Evolutionary conservation across 1,139 yeast genomes (phyloP).

Genomic region (Hemisphaericaspora xylofermentans): DNA sequence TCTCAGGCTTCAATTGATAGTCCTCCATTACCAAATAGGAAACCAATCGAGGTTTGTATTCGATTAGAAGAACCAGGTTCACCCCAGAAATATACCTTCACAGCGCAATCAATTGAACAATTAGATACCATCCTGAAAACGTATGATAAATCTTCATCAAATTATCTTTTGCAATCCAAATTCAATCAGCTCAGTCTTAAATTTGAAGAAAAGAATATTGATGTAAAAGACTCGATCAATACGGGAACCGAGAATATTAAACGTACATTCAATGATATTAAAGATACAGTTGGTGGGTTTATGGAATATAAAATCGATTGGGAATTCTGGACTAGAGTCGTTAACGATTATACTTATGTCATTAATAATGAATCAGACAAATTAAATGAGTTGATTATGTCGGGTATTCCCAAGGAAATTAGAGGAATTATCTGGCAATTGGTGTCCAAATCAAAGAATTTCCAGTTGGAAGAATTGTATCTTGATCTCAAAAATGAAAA

Average conservation of each 20-base stretch:
- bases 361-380: slow-evolving; percentile 61
- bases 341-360: slow-evolving; percentile 68
- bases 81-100: background rate
- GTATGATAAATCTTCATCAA: slow-evolving; percentile 25
- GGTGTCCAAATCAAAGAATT: slow-evolving; percentile 76
- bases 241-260: slow-evolving; percentile 63
- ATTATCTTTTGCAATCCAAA: slow-evolving; percentile 38
- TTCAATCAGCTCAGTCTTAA: slow-evolving; percentile 29
- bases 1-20: background rate
- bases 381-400: slow-evolving; percentile 59
- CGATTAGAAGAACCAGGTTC: slow-evolving; percentile 25
- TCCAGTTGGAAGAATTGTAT: slow-evolving; percentile 69
- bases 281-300: slow-evolving; percentile 46
- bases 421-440: slow-evolving; percentile 93
- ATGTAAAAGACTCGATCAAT: slow-evolving; percentile 48
- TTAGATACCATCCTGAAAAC: slow-evolving; percentile 12
- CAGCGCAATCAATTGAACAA: slow-evolving; percentile 5
- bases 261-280: slow-evolving; percentile 58
- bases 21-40: slow-evolving; percentile 28
- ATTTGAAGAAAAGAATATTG: slow-evolving; percentile 31
- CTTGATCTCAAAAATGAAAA: slow-evolving; percentile 49
- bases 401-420: slow-evolving; percentile 81
- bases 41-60: slow-evolving; percentile 30
- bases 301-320: slow-evolving; percentile 55
- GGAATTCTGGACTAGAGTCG: slow-evolving; percentile 87